phyloP scores from a whole-genome alignment of 106 monocot genomes.

The Phalaenopsis aphrodite region DNA sequence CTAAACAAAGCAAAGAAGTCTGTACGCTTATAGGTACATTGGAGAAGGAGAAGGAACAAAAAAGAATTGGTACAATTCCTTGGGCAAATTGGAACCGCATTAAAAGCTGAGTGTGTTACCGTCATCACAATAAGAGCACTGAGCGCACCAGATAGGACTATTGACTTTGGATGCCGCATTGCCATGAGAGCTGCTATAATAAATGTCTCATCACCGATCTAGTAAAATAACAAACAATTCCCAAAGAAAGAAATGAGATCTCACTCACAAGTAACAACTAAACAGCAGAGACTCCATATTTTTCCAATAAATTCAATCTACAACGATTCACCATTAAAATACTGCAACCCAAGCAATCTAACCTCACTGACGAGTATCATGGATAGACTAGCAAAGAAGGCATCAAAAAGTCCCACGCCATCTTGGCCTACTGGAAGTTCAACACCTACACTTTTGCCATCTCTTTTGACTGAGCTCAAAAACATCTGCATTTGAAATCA shows the following conservation, averaged over 20 bases:
- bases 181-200: slow-evolving; percentile 98
- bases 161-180: slow-evolving; percentile 95
- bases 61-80: background rate
- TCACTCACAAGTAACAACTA: background rate
- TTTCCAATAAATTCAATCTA: background rate
- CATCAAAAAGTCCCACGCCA: slow-evolving; percentile 58
- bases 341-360: background rate
- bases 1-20: background rate
- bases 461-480: slow-evolving; percentile 25
- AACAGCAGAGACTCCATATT: background rate
- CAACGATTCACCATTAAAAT: background rate
- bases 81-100: background rate
- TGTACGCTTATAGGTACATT: background rate
- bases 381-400: slow-evolving; percentile 72
- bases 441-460: slow-evolving; percentile 9
- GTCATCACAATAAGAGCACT: slow-evolving; percentile 90
- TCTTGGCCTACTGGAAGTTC: slow-evolving; percentile 22
- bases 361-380: slow-evolving; percentile 89
- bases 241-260: background rate
- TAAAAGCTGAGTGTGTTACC: slow-evolving; percentile 25
- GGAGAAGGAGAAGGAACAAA: background rate
- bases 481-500: slow-evolving; percentile 29
- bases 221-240: background rate
- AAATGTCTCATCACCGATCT: slow-evolving; percentile 99
- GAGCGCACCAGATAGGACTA: slow-evolving; percentile 91